Conservation (phyloP, 2,329 filamentous ascomycete species). For the Purpureocillium lavendulum region DNA sequence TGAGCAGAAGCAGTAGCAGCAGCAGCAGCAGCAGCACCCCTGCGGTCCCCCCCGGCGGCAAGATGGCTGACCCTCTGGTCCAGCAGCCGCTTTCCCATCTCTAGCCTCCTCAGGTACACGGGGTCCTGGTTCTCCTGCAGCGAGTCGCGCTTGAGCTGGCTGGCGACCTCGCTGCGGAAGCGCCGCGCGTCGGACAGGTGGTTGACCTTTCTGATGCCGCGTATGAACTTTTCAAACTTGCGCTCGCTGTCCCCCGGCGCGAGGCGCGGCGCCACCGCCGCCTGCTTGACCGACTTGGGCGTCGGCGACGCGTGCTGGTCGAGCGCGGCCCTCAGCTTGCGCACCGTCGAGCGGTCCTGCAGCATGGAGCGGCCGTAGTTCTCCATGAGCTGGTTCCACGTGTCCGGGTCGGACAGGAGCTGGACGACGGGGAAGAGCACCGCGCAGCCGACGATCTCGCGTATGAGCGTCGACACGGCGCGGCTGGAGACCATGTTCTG, state of each 20-base stretch:
- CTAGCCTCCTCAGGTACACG: slow-evolving; percentile 78
- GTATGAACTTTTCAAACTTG: slow-evolving; percentile 89
- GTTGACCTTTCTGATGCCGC: slow-evolving; percentile 78
- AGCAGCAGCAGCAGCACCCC: slow-evolving; percentile 15
- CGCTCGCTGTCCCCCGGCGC: slow-evolving; percentile 76
- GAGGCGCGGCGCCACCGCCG: slow-evolving; percentile 71
- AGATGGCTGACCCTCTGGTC: slow-evolving; percentile 85
- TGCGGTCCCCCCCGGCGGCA: slow-evolving; percentile 54
- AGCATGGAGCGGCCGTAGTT: slow-evolving; percentile 78
- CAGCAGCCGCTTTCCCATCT: slow-evolving; percentile 83
- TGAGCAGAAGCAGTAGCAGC: no score
- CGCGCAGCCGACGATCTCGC: slow-evolving; percentile 90
- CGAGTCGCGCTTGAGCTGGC: slow-evolving; percentile 80
- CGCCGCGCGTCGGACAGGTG: slow-evolving; percentile 88
- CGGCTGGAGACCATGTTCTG: slow-evolving; percentile 67
- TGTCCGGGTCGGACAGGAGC: slow-evolving; percentile 82
- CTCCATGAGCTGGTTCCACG: slow-evolving; percentile 95
- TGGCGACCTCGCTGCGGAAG: slow-evolving; percentile 85
- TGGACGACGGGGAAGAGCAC: slow-evolving; percentile 76
- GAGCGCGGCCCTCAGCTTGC: slow-evolving; percentile 80
- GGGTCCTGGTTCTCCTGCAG: slow-evolving; percentile 72
- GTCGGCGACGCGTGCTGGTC: slow-evolving; percentile 89
- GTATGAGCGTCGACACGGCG: slow-evolving; percentile 70
- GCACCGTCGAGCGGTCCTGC: slow-evolving; percentile 91
- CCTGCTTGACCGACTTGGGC: slow-evolving; percentile 50